Base-by-base conservation (phyloP, 2,329 filamentous ascomycete species). In the Colletotrichum siamense region DNA sequence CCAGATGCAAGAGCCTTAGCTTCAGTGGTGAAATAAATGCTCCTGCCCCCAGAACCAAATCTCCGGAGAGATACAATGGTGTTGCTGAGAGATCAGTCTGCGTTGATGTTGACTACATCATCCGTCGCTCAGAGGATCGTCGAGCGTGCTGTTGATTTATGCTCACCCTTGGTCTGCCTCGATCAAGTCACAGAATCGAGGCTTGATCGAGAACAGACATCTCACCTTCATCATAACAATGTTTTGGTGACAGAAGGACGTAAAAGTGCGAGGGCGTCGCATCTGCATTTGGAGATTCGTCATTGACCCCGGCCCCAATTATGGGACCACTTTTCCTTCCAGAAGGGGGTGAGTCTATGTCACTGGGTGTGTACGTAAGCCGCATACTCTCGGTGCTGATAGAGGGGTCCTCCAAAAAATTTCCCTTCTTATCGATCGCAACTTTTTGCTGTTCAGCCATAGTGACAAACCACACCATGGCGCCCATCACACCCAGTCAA, bases 401-500 rank as follows among this genome's bases (percentile, higher is more conserved):
- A 59, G 77, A 78, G 77, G 77, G 77, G 77, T 78, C 76, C 65
- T 49, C 49, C 69, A 76, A 77, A 78, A 78, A 78, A 78, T 69
- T 77, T 78, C 76, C 65, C 61, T 34, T 75, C 55, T 63, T 65
- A 52, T 71, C 49, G 63, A 71, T 71, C 72, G 74, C 65, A 76
- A 69, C 70, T 74, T 76, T 69, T 74, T 49, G 74, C 74, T 69
- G 44, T 67, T 66, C 72, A 71, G 71, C 44, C 72, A 77, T 57
- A 77, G 64, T 67, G 64, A 67, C 61, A 55, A 49, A 63, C 59
- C 69, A 36, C 79, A 80, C 79, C 79, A 91, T 90, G 88, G 85
- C 87, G 75, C 84, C 85, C 62, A 80, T 78, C 77, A 84, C 83
- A 77, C 87, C 88, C 68, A 89, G 86, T 76, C 84, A 87, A 79